A percentile compares a stretch with the other conserved stretches of the same genome.
phyloP scores from a whole-genome alignment of 2,329 filamentous ascomycete species.

The Mariannaea sp. region DNA sequence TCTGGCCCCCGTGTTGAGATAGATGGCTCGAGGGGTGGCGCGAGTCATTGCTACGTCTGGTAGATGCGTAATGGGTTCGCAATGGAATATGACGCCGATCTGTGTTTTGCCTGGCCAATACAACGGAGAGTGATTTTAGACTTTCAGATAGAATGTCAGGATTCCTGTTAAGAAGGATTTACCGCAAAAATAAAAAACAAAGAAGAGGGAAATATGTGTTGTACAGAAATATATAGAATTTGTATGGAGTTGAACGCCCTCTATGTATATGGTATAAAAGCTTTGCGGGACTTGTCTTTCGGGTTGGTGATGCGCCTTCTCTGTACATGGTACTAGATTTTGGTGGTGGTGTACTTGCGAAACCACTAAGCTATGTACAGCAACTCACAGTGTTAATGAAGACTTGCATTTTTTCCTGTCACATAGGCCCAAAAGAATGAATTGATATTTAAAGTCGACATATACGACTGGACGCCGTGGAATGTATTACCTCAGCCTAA shows the following conservation, averaged over 20 bases:
- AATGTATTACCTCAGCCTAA: no score
- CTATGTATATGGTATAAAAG: slow-evolving; percentile 9
- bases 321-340: slow-evolving; percentile 14
- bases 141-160: no score
- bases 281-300: neutral
- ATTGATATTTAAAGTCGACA: no score
- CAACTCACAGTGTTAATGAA: neutral
- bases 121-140: no score
- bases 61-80: no score
- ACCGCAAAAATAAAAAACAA: no score
- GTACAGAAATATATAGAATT: neutral
- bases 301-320: slow-evolving; percentile 27
- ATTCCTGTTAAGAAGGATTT: no score
- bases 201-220: no score
- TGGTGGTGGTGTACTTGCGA: neutral
- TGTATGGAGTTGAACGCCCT: neutral
- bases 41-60: slow-evolving; percentile 20
- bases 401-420: no score
- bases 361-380: neutral
- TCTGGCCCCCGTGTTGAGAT: slow-evolving; percentile 34
- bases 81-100: neutral
- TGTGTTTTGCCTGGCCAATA: neutral
- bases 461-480: no score
- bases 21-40: slow-evolving; percentile 26
- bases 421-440: no score